These are phyloP conservation scores for Poronia punctata DNA, from an alignment of 495 filamentous ascomycete genomes.

Conservation along the genomic window DNA sequence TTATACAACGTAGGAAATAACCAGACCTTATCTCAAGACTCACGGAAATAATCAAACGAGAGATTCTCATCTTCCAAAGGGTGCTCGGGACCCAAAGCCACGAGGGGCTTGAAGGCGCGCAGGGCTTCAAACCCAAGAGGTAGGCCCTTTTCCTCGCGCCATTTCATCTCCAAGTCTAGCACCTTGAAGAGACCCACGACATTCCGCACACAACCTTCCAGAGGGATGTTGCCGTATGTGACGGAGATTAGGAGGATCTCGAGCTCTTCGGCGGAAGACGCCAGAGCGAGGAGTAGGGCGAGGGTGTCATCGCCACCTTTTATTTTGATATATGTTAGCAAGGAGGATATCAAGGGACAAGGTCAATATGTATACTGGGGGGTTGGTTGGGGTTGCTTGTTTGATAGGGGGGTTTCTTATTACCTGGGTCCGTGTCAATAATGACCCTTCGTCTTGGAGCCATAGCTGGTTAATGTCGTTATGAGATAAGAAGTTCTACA, in stretches of 20 bases:
- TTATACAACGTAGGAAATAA: no score
- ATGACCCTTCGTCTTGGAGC: constrained; percentile 68
- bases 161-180: constrained; percentile 80
- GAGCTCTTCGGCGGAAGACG: constrained; percentile 74
- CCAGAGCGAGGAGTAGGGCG: constrained; percentile 74
- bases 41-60: constrained; percentile 89
- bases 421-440: constrained; percentile 86
- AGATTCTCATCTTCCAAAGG: constrained; percentile 78
- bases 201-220: constrained; percentile 84
- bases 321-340: constrained; percentile 1
- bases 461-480: constrained; percentile 32
- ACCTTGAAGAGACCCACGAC: constrained; percentile 87
- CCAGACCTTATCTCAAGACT: no score
- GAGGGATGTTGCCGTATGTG: constrained; percentile 86
- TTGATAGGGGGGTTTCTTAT: constrained; percentile 3
- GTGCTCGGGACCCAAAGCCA: constrained; percentile 79
- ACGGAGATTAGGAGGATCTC: constrained; percentile 85
- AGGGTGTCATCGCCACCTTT: constrained; percentile 90
- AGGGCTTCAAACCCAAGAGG: constrained; percentile 64
- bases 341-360: constrained; percentile 21
- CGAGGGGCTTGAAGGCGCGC: constrained; percentile 61
- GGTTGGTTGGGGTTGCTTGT: no score
- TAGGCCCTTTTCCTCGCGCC: constrained; percentile 61
- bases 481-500: no score
- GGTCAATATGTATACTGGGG: background rate